A percentile compares a stretch with the other conserved stretches of the same genome.
phyloP scores from a whole-genome alignment of 805 yeast species.

The Nakazawaea siamensis region DNA sequence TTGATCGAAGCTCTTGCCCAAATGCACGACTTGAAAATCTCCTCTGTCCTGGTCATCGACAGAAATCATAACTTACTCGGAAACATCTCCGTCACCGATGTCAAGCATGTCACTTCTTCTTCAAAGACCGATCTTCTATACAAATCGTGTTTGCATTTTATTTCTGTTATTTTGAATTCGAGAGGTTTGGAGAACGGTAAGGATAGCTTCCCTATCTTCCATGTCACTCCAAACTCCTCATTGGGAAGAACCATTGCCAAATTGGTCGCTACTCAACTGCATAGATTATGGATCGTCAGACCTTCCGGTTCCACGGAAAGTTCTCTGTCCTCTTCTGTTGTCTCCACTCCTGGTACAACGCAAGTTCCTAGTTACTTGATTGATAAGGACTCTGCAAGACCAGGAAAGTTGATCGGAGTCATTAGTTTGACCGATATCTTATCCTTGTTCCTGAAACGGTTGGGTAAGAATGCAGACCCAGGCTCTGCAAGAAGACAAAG shows the following conservation, averaged over 20 bases:
- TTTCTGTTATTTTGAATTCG: constrained; percentile 75
- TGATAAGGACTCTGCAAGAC: constrained; percentile 35
- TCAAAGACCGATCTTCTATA: constrained; percentile 79
- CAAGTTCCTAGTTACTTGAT: constrained; percentile 7
- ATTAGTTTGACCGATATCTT: constrained; percentile 86
- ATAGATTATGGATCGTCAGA: constrained; percentile 79
- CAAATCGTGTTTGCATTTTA: constrained; percentile 79
- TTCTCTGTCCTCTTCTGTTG: constrained; percentile 8
- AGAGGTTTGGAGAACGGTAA: constrained; percentile 92
- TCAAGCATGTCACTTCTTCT: constrained; percentile 76
- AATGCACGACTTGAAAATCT: constrained; percentile 79
- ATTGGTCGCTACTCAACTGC: constrained; percentile 90
- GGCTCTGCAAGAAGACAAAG: constrained; percentile 82
- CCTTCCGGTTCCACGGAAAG: constrained; percentile 24
- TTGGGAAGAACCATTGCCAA: constrained; percentile 89
- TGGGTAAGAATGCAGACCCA: constrained; percentile 76
- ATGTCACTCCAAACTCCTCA: constrained; percentile 72
- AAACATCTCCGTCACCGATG: constrained; percentile 92
- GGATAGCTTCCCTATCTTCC: constrained; percentile 95
- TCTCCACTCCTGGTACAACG: constrained; percentile 2
- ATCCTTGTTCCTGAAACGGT: constrained; percentile 66
- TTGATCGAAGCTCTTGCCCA: constrained; percentile 79
- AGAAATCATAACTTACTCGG: constrained; percentile 69
- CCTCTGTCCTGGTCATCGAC: constrained; percentile 91
- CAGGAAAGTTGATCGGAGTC: constrained; percentile 86